Evolutionary conservation across 2,329 filamentous ascomycete genomes (phyloP), one percentile per base, ranked within the genome.

Genomic region (Pyrenochaeta sp.): DNA sequence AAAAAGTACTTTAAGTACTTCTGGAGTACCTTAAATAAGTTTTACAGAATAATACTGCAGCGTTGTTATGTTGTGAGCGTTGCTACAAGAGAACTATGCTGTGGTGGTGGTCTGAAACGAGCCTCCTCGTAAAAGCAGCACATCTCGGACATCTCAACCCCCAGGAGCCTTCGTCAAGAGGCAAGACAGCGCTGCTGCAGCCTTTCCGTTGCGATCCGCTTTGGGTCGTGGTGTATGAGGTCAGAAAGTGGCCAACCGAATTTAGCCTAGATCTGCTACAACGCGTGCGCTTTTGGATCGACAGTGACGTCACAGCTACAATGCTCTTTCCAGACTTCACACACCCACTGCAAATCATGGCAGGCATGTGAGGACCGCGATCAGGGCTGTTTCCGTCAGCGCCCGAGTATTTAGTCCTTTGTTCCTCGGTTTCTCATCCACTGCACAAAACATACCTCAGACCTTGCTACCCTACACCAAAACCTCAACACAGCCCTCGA

Each of bases 301-400:
- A 48, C 39, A 43, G 56, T 62, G 61, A 64, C 58, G 58, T 66
- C 61, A 65, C 50, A 54, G 32, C 30, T 50, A 48, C 57, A 56
- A 59, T 62, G 54, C 58, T 28, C 64, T 50, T 58, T 62, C 56
- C 44, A 36, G 47, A 45, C 48, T 58, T 19, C 52, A 49, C 39
- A n/a, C 37, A 52, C 54, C 12, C 24, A 50, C 44, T 27, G 63
- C 53, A 64, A 48, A 64, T 52, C 57, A 57, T 61, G 55, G 46
- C 60, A 60, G 50, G 52, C 54, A 44, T 54, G 36, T 52, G 49
- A 50, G 43, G 49, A 57, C 43, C 40, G 43, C 34, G 54, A 8
- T 28, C 30, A 39, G 48, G 27, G 49, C 32, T 48, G 48, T 40
- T 51, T 36, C 47, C 25, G 47, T 46, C 39, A 50, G 48, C 32